These are phyloP conservation scores for Daldinia loculata DNA, from an alignment of 495 filamentous ascomycete species.

Conservation along the genomic window DNA sequence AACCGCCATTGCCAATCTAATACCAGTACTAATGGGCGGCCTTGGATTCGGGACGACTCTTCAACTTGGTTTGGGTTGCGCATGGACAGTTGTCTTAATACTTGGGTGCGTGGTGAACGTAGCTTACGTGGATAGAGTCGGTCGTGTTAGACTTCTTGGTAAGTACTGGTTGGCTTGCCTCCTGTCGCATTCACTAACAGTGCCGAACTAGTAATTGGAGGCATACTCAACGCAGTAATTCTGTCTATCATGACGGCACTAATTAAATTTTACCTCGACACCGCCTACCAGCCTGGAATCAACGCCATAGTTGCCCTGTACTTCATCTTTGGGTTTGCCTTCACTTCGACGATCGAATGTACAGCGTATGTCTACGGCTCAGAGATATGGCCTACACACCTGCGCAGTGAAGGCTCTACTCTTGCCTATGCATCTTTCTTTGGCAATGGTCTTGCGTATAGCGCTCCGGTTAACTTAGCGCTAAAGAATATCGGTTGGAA, in stretches of 20 bases:
- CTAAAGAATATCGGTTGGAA: slow-evolving; percentile 21
- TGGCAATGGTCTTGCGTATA: slow-evolving; percentile 24
- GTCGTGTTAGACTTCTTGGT: neutral
- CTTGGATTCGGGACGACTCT: slow-evolving; percentile 19
- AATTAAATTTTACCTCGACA: slow-evolving; percentile 16
- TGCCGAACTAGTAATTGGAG: slow-evolving; percentile 14
- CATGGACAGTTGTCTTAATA: slow-evolving; percentile 9
- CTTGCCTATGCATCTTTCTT: slow-evolving; percentile 20
- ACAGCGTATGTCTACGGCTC: slow-evolving; percentile 26
- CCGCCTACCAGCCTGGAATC: neutral
- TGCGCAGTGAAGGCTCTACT: slow-evolving; percentile 30
- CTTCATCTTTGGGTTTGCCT: slow-evolving; percentile 4
- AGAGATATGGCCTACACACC: slow-evolving; percentile 27
- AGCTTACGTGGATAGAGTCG: neutral
- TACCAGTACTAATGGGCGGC: slow-evolving; percentile 25
- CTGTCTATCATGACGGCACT: slow-evolving; percentile 19
- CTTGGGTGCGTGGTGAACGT: neutral
- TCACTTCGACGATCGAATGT: slow-evolving; percentile 22
- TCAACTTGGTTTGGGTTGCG: slow-evolving; percentile 20
- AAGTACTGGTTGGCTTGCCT: neutral
- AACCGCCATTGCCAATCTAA: slow-evolving; percentile 5
- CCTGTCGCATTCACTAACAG: neutral
- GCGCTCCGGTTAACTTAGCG: slow-evolving; percentile 20
- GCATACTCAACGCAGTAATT: slow-evolving; percentile 11
- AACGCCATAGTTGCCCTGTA: neutral